Conservation (phyloP, 2,329 filamentous ascomycete genomes). For the Monilinia aucupariae region DNA sequence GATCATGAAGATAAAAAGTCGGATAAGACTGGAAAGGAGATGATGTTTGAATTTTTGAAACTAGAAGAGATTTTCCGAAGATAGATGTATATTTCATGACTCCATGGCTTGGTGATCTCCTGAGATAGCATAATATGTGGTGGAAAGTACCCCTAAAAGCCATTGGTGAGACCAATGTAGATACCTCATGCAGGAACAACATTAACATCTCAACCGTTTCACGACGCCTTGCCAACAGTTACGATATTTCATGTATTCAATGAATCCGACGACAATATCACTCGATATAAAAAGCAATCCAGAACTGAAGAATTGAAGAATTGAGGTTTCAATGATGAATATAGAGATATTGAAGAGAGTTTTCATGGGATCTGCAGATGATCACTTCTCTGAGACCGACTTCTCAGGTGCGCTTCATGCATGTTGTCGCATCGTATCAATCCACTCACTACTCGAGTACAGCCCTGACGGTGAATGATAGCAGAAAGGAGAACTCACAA, state of each 20-base stretch:
- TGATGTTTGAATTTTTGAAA: not conserved
- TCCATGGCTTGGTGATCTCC: too few relatives aligned
- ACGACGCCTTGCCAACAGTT: conserved; percentile 3
- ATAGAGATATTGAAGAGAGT: not conserved
- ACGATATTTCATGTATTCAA: not conserved
- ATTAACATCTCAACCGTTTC: conserved; percentile 5
- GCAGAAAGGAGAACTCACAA: not conserved
- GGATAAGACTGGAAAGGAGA: not conserved
- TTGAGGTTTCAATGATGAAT: not conserved
- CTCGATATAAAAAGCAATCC: not conserved
- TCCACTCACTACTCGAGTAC: too few relatives aligned
- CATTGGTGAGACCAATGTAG: not conserved
- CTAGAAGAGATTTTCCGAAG: not conserved
- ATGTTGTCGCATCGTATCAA: too few relatives aligned
- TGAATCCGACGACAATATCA: not conserved
- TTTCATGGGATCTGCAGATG: not conserved
- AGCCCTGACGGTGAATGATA: too few relatives aligned
- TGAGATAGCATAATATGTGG: not conserved
- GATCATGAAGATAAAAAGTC: not conserved
- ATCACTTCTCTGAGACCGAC: not conserved
- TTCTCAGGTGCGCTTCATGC: not conserved
- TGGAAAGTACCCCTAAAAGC: not conserved
- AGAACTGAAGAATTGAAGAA: too few relatives aligned
- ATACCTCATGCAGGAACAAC: conserved; percentile 8
- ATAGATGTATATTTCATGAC: too few relatives aligned